Evolutionary conservation across 345 rosid genomes (phyloP), one percentile per base, ranked within the genome.

Genomic region (Populus ilicifolia): DNA sequence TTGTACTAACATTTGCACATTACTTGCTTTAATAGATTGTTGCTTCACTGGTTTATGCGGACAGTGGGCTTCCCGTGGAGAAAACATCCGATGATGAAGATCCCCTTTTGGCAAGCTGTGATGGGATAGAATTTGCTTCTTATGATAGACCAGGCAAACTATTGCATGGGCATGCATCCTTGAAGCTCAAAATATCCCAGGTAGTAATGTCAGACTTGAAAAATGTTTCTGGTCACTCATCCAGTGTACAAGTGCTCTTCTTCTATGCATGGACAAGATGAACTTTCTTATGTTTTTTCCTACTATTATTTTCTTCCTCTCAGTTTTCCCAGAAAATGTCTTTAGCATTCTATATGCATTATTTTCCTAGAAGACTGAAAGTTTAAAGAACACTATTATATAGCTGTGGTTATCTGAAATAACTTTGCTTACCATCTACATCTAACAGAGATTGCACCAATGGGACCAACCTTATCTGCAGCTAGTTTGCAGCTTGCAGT

Each of bases 131-230:
- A 67, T 92, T 88, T 83, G 83, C 90, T 72, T 87, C 94, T 62
- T 80, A 66, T 69, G 91, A 90, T 75, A 87, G 85, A 78, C 94
- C 92, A 11, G 82, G 85, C 85, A 89, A 81, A 83, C 64, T 92
- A 73, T 70, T 85, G 82, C 84, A 87, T 8, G 97, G 98, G 48
- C 86, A 85, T n/a, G 91, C 94, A 67, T 89, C 97, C 78, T 90
- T 94, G 75, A 90, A 89, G 84, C 89, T 94, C 77, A 90, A 90
- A 81, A 90, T 92, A 75, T 89, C 97, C 79, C 92, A 92, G 98
- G 97, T 92, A 59, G 38, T 77, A 64, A 61, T 43, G 68, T 69
- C 63, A 64, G 36, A 76, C 70, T 27, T 16, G 7, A 69, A 66
- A 29, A 23, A 73, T n/a, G n/a, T 66, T 69, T 73, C 46, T 71